Base-by-base conservation (phyloP, 768 basidiomycete species). In the Pleurotus citrinopileatus region DNA sequence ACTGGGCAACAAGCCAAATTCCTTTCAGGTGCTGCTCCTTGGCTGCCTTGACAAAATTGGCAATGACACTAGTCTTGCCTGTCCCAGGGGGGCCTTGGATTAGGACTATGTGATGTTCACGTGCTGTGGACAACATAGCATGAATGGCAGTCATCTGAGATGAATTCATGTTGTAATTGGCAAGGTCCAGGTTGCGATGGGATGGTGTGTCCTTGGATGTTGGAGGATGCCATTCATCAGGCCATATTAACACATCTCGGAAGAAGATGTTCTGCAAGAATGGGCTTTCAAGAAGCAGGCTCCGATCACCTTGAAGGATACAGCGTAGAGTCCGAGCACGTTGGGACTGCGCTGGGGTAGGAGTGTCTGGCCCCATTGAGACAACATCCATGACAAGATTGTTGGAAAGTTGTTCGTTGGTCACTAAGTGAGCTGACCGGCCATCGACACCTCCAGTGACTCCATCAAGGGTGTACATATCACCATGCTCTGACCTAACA, bases 1-100 rank as follows among this genome's bases (percentile, higher is more conserved):
- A 88, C 62, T 94, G 88, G 28, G 91, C 89, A 62, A 91, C 73
- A 4, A 94, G 79, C 87, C 89, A 94, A 10, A 91, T 82, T 0
- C 87, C 83, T 57, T 64, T 59, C 17, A 67, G 62, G 0, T 71
- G 72, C 43, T 61, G 61, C 23, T 65, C 58, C 20, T 79, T 61
- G 34, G 82, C 77, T 58, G 70, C 69, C 19, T 76, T 66, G 9
- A 86, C 83, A 75, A 73, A 87, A 4, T 79, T 72, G 9, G 83
- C 81, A 67, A 89, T 89, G 1, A 88, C 86, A 38, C 83, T 82
- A 0, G 87, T 89, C 63, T 89, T 89, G 17, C 87, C 87, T 53
- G 84, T 86, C 1, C 86, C 86, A 57, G 86, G 84, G 28, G 84
- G 85, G 12, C 78, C 80, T 56, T 80, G 79, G 20, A 82, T 62